Conservation (phyloP, 2,329 filamentous ascomycete species). For the Colletotrichum shisoi region DNA sequence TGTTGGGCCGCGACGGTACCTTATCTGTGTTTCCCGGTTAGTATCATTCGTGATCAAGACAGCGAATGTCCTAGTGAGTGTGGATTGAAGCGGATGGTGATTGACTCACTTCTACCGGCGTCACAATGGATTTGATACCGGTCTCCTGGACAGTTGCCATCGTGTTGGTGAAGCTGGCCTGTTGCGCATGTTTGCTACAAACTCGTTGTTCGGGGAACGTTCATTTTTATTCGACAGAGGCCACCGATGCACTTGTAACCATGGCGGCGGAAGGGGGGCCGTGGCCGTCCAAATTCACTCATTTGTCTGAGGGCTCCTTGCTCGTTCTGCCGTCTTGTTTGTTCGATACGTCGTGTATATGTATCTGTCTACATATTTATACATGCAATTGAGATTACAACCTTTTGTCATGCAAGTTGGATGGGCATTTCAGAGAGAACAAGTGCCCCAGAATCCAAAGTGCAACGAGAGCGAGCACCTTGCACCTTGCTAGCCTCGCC, state of each 20-base stretch:
- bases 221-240: not conserved
- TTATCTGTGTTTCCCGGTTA: slow-evolving; percentile 22
- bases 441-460: no score
- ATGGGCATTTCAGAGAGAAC: no score
- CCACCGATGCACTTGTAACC: not conserved
- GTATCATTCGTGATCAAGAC: not conserved
- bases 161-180: not conserved
- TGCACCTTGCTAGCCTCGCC: not conserved
- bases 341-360: no score
- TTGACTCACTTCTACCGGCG: slow-evolving; percentile 27
- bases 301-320: not conserved
- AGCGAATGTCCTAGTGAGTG: not conserved
- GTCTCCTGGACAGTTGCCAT: slow-evolving; percentile 27
- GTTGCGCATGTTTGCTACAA: slow-evolving; percentile 9
- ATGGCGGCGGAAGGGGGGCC: not conserved
- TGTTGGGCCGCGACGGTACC: slow-evolving; percentile 18
- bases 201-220: not conserved
- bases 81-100: not conserved
- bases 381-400: no score
- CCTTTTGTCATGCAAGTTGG: no score
- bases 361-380: no score
- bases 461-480: not conserved
- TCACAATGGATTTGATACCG: slow-evolving; percentile 9
- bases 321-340: not conserved
- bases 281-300: not conserved